Evolutionary conservation across 768 basidiomycete species (phyloP).

Genomic region (Panaeolus cyanescens): DNA sequence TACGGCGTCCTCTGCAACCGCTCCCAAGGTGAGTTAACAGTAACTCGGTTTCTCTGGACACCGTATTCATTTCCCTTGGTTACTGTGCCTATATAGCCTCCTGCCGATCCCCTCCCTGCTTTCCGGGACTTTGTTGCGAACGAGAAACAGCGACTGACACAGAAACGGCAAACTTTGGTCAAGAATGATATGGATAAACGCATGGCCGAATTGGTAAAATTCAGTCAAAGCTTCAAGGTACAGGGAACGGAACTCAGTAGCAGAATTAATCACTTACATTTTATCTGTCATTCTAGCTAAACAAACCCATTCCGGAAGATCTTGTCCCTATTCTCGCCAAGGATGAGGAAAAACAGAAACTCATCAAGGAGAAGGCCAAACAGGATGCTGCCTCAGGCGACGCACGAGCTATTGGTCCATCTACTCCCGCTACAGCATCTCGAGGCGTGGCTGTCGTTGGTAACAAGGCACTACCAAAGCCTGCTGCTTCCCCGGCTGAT

Average conservation of each 20-base stretch:
- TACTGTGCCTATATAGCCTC: constrained; percentile 42
- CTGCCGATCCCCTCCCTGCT: constrained; percentile 76
- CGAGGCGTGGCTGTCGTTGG: constrained; percentile 40
- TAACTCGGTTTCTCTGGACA: background rate
- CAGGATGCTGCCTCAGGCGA: constrained; percentile 65
- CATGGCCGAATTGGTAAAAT: constrained; percentile 90
- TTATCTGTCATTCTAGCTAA: constrained; percentile 54
- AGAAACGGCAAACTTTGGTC: constrained; percentile 86
- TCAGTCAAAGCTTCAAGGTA: constrained; percentile 94
- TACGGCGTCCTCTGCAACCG: constrained; percentile 21
- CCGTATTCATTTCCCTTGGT: background rate
- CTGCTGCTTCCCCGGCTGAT: constrained; percentile 15
- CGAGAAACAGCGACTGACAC: constrained; percentile 87
- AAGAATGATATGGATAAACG: constrained; percentile 96
- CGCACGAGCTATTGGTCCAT: constrained; percentile 72
- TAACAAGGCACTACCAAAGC: constrained; percentile 34
- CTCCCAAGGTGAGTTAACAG: constrained; percentile 44
- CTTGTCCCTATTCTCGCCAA: constrained; percentile 91
- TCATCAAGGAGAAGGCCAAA: constrained; percentile 76
- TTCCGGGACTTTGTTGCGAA: constrained; percentile 93
- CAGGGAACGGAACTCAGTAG: constrained; percentile 17
- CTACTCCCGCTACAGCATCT: constrained; percentile 52
- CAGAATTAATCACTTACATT: background rate
- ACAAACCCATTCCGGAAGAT: constrained; percentile 94
- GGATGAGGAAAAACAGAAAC: constrained; percentile 87